Base-by-base conservation (phyloP, 148 eudicot genomes). In the Fallopia convolvulus region DNA sequence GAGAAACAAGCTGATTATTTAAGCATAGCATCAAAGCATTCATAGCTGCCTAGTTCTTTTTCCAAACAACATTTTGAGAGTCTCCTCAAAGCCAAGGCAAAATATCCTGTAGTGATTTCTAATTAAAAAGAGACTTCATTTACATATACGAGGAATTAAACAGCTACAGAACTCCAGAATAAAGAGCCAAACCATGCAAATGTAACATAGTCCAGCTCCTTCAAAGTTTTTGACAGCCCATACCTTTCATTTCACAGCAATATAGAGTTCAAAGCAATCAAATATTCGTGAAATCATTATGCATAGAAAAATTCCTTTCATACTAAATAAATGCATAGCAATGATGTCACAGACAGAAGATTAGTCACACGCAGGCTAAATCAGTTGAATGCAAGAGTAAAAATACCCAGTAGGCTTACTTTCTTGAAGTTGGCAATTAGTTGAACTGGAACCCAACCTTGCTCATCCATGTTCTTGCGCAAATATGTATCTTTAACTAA, bases 381-480 rank as follows among this genome's bases (percentile, higher is more conserved):
- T 50, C n/a, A 50, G 55, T 3, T 50, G 55, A 50, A 50, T 50
- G 55, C 55, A 50, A 50, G 18, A 50, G 55, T 12, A 4, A 50
- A 50, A 4, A 12, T 3, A 2, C 3, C 55, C 12, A 14, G 48
- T 60, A 41, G 68, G 77, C 92, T 83, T 81, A 93, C 98, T 74
- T 85, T 87, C 48, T 87, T 85, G 81, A 93, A 93, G 70, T 81
- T 77, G 58, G 98, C 94, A 76, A 93, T 90, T 36, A 90, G 79
- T 30, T 79, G 65, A 82, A 91, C 79, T 52, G 91, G 77, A 85
- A 93, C 98, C 98, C 98, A 93, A 53, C 97, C 98, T 50, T 91
- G 83, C 47, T 81, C 86, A 82, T 93, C 94, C 98, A 93, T 93
- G 77, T 87, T 84, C 68, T 74, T 71, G 74, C 98, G 85, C 85